phyloP scores from a whole-genome alignment of 1,139 yeast genomes.

The Candida sp. region DNA sequence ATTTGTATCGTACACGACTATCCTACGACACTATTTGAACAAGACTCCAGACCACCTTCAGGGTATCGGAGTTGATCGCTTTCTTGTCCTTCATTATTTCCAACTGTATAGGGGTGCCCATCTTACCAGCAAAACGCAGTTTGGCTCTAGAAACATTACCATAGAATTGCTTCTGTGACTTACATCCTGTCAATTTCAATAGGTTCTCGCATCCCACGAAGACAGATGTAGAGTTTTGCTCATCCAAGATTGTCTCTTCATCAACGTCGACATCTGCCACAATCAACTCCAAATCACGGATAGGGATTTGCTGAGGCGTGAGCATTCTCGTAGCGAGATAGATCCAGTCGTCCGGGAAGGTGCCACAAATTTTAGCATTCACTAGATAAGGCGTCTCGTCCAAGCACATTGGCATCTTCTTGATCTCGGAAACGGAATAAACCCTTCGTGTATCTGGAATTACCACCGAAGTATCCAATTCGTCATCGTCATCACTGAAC shows the following conservation, averaged over 20 bases:
- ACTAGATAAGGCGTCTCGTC: background rate
- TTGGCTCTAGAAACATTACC: background rate
- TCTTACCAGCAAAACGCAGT: background rate
- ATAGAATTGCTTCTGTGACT: background rate
- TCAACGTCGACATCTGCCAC: background rate
- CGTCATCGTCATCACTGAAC: background rate
- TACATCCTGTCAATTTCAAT: background rate
- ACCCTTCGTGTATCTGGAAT: background rate
- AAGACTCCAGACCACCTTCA: background rate
- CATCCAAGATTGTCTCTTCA: background rate
- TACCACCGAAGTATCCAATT: background rate
- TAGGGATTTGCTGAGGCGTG: background rate
- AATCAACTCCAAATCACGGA: background rate
- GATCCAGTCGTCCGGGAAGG: background rate
- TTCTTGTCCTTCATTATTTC: background rate
- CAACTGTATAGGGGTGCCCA: background rate
- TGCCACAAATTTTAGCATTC: background rate
- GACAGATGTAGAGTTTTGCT: background rate
- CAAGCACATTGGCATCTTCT: background rate
- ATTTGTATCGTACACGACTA: too few species aligned
- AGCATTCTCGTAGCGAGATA: background rate
- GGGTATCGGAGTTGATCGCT: background rate
- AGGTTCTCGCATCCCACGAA: background rate
- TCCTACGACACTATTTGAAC: background rate
- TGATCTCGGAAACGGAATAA: background rate